Percentiles rank a stretch among this genome's conserved stretches.
Conservation (phyloP, 1,284 basidiomycete genomes). For the Cerioporus squamosus region DNA sequence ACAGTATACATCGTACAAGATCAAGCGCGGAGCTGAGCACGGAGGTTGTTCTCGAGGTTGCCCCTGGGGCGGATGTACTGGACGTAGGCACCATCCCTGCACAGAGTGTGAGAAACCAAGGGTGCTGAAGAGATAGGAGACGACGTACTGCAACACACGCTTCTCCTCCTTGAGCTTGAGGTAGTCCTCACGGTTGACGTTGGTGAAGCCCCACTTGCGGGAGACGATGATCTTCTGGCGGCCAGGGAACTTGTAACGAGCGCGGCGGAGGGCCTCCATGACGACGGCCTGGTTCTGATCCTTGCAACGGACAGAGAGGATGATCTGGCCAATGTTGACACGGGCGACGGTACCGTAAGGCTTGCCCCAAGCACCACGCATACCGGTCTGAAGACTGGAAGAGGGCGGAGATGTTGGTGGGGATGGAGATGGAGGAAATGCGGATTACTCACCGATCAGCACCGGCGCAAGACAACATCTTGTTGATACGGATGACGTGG, state of each 20-base stretch:
- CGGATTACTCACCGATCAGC: constrained; percentile 79
- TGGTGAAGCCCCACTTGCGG: constrained; percentile 99
- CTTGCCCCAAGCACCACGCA: constrained; percentile 99
- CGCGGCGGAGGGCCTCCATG: constrained; percentile 95
- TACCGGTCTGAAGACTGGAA: constrained; percentile 91
- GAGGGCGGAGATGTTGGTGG: not conserved
- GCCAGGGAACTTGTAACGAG: constrained; percentile 99
- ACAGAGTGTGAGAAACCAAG: constrained; percentile 10
- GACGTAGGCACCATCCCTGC: constrained; percentile 83
- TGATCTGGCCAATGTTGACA: constrained; percentile 97
- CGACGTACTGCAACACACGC: constrained; percentile 81
- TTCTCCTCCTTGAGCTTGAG: constrained; percentile 88
- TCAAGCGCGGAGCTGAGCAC: constrained; percentile 77
- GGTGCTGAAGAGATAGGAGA: not conserved
- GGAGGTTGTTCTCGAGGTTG: constrained; percentile 83
- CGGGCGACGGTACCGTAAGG: constrained; percentile 96
- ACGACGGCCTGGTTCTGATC: constrained; percentile 89
- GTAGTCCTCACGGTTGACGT: constrained; percentile 92
- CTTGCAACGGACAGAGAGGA: constrained; percentile 95
- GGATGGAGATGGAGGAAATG: not conserved
- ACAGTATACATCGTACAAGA: constrained; percentile 30
- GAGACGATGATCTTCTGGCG: constrained; percentile 99
- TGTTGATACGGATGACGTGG: constrained; percentile 99
- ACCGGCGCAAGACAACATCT: constrained; percentile 99
- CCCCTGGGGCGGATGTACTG: constrained; percentile 92